Percentiles rank a stretch among this genome's conserved stretches.
These are phyloP conservation scores for Ustilaginoidea virens DNA, from an alignment of 2,329 filamentous ascomycete species.

Conservation along the genomic window DNA sequence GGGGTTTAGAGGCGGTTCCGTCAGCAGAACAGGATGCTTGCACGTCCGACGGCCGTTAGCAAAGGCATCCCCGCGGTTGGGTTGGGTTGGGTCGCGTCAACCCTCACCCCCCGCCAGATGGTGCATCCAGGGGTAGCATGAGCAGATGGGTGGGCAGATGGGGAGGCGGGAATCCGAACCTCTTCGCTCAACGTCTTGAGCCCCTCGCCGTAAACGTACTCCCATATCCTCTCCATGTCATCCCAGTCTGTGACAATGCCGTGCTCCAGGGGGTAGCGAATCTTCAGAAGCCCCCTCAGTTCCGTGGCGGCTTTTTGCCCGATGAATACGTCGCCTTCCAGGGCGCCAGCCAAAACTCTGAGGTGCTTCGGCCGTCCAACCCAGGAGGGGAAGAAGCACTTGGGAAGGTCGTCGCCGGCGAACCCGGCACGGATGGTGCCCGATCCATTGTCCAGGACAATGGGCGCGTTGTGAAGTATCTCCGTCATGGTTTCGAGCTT, in stretches of 20 bases:
- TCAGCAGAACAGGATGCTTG: conserved; percentile 86
- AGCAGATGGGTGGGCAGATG: too few species aligned
- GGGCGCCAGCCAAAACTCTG: conserved; percentile 83
- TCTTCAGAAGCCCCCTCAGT: conserved; percentile 83
- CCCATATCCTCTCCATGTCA: conserved; percentile 99
- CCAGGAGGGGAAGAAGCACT: conserved; percentile 95
- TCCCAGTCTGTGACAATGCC: conserved; percentile 99
- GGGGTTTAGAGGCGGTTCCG: conserved; percentile 90
- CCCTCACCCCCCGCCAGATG: too few species aligned
- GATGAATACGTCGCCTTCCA: conserved; percentile 96
- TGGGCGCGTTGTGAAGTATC: conserved; percentile 84
- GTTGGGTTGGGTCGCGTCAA: too few species aligned
- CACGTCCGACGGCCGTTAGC: conserved; percentile 8
- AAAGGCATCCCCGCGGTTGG: too few species aligned
- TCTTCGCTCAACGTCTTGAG: conserved; percentile 96
- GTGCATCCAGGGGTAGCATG: too few species aligned
- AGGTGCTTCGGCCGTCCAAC: conserved; percentile 93
- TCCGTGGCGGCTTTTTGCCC: conserved; percentile 79
- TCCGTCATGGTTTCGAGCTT: conserved; percentile 41
- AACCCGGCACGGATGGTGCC: conserved; percentile 96
- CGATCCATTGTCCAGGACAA: conserved; percentile 97
- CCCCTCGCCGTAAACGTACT: conserved; percentile 91
- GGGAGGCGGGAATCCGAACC: too few species aligned
- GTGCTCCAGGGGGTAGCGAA: conserved; percentile 88
- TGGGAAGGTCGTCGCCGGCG: conserved; percentile 86